Evolutionary conservation across 31 red algal genomes (phyloP).

Genomic region (Odonthalia washingtoniensis): DNA sequence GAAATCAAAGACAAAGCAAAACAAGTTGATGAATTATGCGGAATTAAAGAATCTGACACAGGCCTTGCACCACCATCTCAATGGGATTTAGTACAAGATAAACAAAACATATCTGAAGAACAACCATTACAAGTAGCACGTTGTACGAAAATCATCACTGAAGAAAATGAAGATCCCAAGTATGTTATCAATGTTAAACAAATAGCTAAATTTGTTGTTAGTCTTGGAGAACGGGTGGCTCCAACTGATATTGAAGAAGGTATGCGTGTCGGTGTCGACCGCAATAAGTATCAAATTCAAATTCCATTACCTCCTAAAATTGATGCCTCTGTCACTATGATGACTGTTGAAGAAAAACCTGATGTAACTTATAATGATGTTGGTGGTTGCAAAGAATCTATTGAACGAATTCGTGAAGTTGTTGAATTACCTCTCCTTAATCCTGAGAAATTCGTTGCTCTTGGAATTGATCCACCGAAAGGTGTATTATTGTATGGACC

Average conservation of each 20-base stretch:
- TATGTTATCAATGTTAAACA: slow-evolving; percentile 99
- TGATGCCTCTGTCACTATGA: slow-evolving; percentile 98
- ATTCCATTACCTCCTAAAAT: slow-evolving; percentile 99
- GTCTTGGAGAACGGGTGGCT: slow-evolving; percentile 93
- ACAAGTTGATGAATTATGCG: slow-evolving; percentile 92
- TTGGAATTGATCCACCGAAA: slow-evolving; percentile 99
- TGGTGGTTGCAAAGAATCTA: slow-evolving; percentile 93
- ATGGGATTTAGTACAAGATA: slow-evolving; percentile 97
- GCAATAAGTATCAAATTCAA: slow-evolving; percentile 99
- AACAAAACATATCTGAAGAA: slow-evolving; percentile 95
- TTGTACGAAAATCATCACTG: slow-evolving; percentile 98
- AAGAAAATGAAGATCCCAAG: slow-evolving; percentile 84
- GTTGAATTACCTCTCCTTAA: slow-evolving; percentile 96
- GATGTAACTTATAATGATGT: slow-evolving; percentile 99
- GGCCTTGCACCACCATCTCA: slow-evolving; percentile 96
- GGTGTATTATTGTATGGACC: slow-evolving; percentile 99
- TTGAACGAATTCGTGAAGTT: slow-evolving; percentile 98
- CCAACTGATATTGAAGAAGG: slow-evolving; percentile 99
- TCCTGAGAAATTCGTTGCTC: slow-evolving; percentile 93
- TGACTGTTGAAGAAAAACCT: slow-evolving; percentile 99
- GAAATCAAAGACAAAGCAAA: slow-evolving; percentile 96
- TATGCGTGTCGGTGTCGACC: slow-evolving; percentile 99
- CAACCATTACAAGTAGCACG: slow-evolving; percentile 99
- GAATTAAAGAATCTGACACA: slow-evolving; percentile 96
- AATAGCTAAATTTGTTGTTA: slow-evolving; percentile 99